phyloP scores from a whole-genome alignment of 2,329 filamentous ascomycete species.

The Alternaria sp. region DNA sequence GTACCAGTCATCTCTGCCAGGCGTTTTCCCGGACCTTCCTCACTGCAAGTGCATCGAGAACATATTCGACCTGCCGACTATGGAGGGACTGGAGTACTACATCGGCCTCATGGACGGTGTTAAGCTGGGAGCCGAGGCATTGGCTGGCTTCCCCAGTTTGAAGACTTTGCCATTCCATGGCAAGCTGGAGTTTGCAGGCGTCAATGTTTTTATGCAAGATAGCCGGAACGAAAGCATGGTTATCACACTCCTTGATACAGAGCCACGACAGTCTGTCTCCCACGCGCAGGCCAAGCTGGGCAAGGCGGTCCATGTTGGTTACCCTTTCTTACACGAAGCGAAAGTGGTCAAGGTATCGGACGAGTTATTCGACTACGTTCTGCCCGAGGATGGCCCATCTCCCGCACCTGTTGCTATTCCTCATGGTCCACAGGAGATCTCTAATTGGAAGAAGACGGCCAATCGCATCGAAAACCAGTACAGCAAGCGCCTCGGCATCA shows the following conservation, averaged over 20 bases:
- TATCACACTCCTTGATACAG: constrained; percentile 79
- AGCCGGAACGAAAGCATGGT: constrained; percentile 97
- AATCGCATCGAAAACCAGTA: constrained; percentile 84
- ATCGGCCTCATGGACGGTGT: constrained; percentile 84
- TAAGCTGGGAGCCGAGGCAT: constrained; percentile 78
- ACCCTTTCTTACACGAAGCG: constrained; percentile 93
- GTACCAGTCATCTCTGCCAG: constrained; percentile 86
- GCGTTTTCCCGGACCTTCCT: constrained; percentile 86
- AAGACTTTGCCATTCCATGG: constrained; percentile 85
- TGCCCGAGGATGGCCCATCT: constrained; percentile 67
- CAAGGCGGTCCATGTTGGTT: constrained; percentile 86
- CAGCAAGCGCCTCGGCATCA: constrained; percentile 87
- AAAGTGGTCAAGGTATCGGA: constrained; percentile 89
- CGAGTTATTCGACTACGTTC: constrained; percentile 86
- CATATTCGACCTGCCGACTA: constrained; percentile 90
- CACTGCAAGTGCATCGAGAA: constrained; percentile 94
- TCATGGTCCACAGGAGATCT: constrained; percentile 77
- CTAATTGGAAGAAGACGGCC: constrained; percentile 84
- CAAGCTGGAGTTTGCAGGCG: constrained; percentile 82
- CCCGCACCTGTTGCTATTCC: constrained; percentile 69
- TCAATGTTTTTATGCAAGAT: constrained; percentile 94
- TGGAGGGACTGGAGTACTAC: constrained; percentile 86
- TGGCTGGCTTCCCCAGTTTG: constrained; percentile 92
- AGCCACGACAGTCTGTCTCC: constrained; percentile 72
- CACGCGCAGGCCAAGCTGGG: constrained; percentile 81